phyloP scores from a whole-genome alignment of 306 rosid species.

The Lablab purpureus region DNA sequence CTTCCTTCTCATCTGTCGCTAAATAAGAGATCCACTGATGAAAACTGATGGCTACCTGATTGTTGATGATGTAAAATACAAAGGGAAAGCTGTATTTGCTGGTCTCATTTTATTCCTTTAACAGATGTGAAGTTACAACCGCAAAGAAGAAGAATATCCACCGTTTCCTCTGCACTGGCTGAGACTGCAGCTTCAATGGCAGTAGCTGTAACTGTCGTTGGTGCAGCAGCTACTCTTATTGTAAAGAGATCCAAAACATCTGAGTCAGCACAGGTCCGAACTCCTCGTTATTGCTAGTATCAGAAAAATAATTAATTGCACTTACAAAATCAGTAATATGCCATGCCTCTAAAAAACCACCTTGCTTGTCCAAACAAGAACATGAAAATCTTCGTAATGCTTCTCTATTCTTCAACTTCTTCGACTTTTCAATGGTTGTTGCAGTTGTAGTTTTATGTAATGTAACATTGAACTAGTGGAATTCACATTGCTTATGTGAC shows the following conservation, averaged over 20 bases:
- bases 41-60: constrained; percentile 22
- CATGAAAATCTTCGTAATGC: constrained; percentile 5
- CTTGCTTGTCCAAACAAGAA: constrained; percentile 2
- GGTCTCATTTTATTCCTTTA: constrained; percentile 35
- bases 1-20: neutral
- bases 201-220: constrained; percentile 77
- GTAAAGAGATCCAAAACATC: constrained; percentile 69
- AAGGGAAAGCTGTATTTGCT: constrained; percentile 34
- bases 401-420: constrained; percentile 9
- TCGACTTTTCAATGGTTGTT: constrained; percentile 26
- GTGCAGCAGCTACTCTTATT: constrained; percentile 85
- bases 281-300: neutral
- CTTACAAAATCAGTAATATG: neutral
- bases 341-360: neutral
- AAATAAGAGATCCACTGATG: constrained; percentile 17
- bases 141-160: constrained; percentile 63
- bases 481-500: constrained; percentile 6
- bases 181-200: constrained; percentile 92
- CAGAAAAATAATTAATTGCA: neutral
- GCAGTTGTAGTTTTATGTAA: neutral
- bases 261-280: constrained; percentile 62
- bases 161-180: constrained; percentile 63
- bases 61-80: constrained; percentile 38
- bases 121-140: constrained; percentile 58
- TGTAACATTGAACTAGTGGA: neutral